Conservation (phyloP, 2,329 filamentous ascomycete genomes). For the Aureobasidium mangrovei region DNA sequence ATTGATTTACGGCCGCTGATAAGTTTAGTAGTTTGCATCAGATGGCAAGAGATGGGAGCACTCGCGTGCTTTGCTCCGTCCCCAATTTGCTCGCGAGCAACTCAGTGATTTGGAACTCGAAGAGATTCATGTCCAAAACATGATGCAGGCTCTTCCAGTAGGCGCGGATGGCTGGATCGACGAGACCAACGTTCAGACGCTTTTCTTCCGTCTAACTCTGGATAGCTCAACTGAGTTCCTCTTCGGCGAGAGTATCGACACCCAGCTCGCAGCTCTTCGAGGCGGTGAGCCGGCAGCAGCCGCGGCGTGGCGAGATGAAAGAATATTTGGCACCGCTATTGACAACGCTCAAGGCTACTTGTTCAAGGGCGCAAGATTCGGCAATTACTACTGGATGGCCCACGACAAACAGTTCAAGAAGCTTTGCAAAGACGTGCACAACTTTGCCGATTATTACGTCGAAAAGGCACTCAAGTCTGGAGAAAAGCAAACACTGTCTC, state of each 20-base stretch:
- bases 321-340: conserved; percentile 36
- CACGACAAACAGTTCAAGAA: conserved; percentile 30
- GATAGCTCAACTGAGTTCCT: conserved; percentile 44
- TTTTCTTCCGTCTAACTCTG: conserved; percentile 43
- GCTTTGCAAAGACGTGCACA: conserved; percentile 10
- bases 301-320: conserved; percentile 26
- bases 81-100: conserved; percentile 32
- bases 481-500: conserved; percentile 6
- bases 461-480: conserved; percentile 30
- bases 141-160: conserved; percentile 26
- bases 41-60: conserved; percentile 31
- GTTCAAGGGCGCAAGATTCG: conserved; percentile 30
- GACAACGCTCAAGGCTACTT: conserved; percentile 33
- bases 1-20: not conserved
- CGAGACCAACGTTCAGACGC: conserved; percentile 28
- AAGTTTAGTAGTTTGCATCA: not conserved
- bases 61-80: conserved; percentile 28
- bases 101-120: conserved; percentile 29
- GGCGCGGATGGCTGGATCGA: conserved; percentile 14
- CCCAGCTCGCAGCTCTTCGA: conserved; percentile 26
- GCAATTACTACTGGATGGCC: conserved; percentile 27
- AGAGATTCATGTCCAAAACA: conserved; percentile 28
- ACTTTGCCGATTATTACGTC: conserved; percentile 44
- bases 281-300: conserved; percentile 6
- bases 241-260: conserved; percentile 35